Evolutionary conservation across 2,329 filamentous ascomycete genomes (phyloP).

Genomic region (Sordariomycetes sp.): DNA sequence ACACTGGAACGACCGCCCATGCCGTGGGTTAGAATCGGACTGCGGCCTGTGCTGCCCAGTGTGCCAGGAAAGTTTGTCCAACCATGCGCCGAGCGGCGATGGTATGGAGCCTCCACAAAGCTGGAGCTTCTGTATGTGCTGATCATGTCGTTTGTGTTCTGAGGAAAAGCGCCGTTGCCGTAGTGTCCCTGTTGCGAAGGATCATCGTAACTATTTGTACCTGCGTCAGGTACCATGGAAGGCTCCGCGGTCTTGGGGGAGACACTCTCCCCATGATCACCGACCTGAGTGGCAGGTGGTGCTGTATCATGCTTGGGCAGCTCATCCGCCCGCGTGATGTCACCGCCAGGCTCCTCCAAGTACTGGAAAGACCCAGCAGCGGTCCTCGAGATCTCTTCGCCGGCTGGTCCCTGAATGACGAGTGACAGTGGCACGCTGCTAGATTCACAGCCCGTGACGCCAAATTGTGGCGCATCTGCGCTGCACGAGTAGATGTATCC

Average conservation of each 20-base stretch:
- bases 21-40: conserved; percentile 25
- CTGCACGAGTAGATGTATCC: conserved; percentile 61
- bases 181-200: conserved; percentile 31
- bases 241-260: conserved; percentile 32
- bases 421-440: conserved; percentile 47
- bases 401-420: conserved; percentile 39
- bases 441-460: conserved; percentile 39
- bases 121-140: conserved; percentile 43
- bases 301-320: conserved; percentile 24
- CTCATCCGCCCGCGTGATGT: conserved; percentile 28
- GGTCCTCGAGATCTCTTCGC: conserved; percentile 42
- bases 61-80: conserved; percentile 35
- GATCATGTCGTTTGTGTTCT: conserved; percentile 42
- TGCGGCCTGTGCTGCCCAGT: conserved; percentile 30
- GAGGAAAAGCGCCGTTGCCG: conserved; percentile 24
- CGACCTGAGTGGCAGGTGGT: conserved; percentile 21
- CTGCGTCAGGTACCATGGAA: conserved; percentile 16
- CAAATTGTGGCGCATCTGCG: conserved; percentile 64
- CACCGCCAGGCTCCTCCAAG: conserved; percentile 39
- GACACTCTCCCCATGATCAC: conserved; percentile 25
- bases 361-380: conserved; percentile 37
- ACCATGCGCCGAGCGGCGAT: conserved; percentile 20
- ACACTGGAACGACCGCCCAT: conserved; percentile 35
- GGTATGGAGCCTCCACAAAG: conserved; percentile 40
- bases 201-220: conserved; percentile 37